phyloP scores from a whole-genome alignment of 352 stramenopile species.

The Elongisporangium anandrum region DNA sequence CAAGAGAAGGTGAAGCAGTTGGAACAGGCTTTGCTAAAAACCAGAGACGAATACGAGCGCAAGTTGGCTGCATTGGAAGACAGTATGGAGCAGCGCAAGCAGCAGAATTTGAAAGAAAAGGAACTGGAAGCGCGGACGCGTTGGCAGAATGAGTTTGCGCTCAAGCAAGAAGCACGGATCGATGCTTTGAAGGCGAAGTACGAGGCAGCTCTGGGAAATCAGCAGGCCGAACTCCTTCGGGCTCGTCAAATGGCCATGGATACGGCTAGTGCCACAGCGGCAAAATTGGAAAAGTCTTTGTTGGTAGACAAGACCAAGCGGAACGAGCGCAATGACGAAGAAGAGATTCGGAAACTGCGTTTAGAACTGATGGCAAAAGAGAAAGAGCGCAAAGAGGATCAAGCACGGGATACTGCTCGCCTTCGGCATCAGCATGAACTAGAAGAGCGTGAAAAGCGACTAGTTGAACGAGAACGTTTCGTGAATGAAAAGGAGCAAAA shows the following conservation, averaged over 20 bases:
- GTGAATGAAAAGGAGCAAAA: conserved; percentile 38
- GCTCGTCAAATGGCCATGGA: conserved; percentile 48
- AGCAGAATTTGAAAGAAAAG: conserved; percentile 45
- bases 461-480: conserved; percentile 41
- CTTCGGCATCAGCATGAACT: conserved; percentile 44
- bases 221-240: conserved; percentile 47
- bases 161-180: conserved; percentile 65
- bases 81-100: conserved; percentile 36
- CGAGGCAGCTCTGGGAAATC: conserved; percentile 50
- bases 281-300: conserved; percentile 40
- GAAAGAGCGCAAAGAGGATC: conserved; percentile 32
- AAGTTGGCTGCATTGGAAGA: conserved; percentile 46
- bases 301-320: conserved; percentile 2
- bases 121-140: conserved; percentile 51
- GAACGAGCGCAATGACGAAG: conserved; percentile 33
- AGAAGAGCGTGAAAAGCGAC: conserved; percentile 45
- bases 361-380: conserved; percentile 28
- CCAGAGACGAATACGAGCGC: conserved; percentile 42
- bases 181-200: conserved; percentile 70
- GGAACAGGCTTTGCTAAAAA: conserved; percentile 24
- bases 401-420: conserved; percentile 21
- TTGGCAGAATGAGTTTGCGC: conserved; percentile 69
- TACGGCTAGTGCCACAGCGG: conserved; percentile 32
- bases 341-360: conserved; percentile 25
- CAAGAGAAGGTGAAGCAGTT: conserved; percentile 26